A percentile compares a stretch with the other conserved stretches of the same genome.
phyloP scores from a whole-genome alignment of 176 grass and related monocot species.

The Rhipidocladum racemiflorum region DNA sequence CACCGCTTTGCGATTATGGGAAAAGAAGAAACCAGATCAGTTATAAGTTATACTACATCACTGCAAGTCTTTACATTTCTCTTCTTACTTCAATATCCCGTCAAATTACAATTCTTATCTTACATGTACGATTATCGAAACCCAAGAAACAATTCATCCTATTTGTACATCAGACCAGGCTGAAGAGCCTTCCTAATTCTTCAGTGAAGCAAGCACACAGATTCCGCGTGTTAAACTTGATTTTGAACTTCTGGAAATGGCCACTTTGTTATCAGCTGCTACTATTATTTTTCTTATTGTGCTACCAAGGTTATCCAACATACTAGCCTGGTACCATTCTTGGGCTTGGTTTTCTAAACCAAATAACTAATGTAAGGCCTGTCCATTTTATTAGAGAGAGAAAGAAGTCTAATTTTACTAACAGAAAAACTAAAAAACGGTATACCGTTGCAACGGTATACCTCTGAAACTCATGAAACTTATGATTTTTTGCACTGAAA shows the following conservation, averaged over 20 bases:
- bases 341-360: not conserved
- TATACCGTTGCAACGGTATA: no score
- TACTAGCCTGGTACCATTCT: not conserved
- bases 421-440: no score
- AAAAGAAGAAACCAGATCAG: not conserved
- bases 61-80: not conserved
- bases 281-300: not conserved
- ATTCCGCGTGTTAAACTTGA: not conserved
- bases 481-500: no score
- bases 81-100: not conserved
- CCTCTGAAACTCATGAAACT: no score
- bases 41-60: not conserved
- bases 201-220: not conserved
- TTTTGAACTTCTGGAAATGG: not conserved
- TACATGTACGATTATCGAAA: not conserved
- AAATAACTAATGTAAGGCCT: not conserved
- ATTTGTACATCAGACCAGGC: conserved; percentile 12
- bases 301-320: not conserved
- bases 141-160: not conserved
- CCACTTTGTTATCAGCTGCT: not conserved
- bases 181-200: not conserved
- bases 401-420: not conserved
- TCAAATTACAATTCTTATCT: not conserved
- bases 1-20: not conserved
- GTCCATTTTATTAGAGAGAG: not conserved